Evolutionary conservation across 495 filamentous ascomycete genomes (phyloP).

Genomic region (Chaetomium cochliodes): DNA sequence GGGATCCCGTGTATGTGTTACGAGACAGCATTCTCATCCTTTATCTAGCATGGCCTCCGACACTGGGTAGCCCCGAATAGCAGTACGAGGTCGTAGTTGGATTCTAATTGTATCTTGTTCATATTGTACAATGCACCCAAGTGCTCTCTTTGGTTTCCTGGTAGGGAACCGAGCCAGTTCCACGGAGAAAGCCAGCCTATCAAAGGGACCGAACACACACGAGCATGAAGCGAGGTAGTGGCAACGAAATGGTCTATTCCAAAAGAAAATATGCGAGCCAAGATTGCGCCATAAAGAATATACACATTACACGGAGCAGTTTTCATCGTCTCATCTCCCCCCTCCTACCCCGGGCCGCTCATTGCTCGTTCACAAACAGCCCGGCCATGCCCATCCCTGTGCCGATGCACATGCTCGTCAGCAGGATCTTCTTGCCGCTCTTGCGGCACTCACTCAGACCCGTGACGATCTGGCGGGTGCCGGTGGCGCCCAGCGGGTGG

Average conservation of each 20-base stretch:
- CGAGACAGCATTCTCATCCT: neutral
- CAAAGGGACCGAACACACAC: neutral
- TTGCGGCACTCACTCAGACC: conserved; percentile 77
- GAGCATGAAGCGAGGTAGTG: neutral
- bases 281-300: neutral
- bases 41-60: neutral
- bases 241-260: neutral
- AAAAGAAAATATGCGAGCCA: neutral
- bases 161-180: too few relatives aligned
- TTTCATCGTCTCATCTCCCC: neutral
- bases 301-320: neutral
- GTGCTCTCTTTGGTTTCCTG: neutral
- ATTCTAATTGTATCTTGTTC: neutral
- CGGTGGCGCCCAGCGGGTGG: conserved; percentile 80
- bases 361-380: conserved; percentile 77
- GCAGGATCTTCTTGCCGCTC: conserved; percentile 76
- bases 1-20: conserved; percentile 1
- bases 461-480: conserved; percentile 77
- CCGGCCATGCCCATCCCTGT: conserved; percentile 82
- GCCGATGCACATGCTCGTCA: conserved; percentile 87
- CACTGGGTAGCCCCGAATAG: conserved; percentile 10
- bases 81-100: conserved; percentile 1
- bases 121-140: neutral
- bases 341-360: conserved; percentile 1
- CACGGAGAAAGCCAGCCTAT: too few relatives aligned